Conservation (phyloP, 2,329 filamentous ascomycete genomes). For the Cercospora zeae-maydis region DNA sequence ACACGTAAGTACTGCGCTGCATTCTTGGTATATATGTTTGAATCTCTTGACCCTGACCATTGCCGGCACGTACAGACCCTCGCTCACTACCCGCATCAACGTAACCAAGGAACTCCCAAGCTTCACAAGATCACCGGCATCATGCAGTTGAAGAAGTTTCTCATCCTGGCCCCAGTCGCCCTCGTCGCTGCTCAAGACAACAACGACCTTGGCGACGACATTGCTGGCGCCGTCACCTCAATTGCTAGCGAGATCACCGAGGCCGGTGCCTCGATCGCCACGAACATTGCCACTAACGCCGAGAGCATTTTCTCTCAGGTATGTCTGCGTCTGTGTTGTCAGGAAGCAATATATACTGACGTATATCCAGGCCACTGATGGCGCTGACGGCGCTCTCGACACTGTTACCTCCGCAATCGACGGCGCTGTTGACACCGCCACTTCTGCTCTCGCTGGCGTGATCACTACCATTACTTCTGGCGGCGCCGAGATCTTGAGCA, state of each 20-base stretch:
- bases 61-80: neutral
- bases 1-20: neutral
- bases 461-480: conserved; percentile 17
- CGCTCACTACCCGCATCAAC: neutral
- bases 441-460: conserved; percentile 14
- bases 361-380: conserved; percentile 15
- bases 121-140: conserved; percentile 4
- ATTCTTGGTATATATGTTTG: neutral
- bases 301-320: conserved; percentile 8
- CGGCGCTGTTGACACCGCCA: conserved; percentile 4
- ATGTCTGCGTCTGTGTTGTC: neutral
- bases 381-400: conserved; percentile 5
- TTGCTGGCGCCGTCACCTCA: conserved; percentile 19
- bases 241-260: conserved; percentile 12
- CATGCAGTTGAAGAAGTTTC: conserved; percentile 26
- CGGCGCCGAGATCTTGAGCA: conserved; percentile 20
- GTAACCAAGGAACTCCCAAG: conserved; percentile 2
- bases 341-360: neutral
- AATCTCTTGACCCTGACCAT: neutral
- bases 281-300: conserved; percentile 15
- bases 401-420: conserved; percentile 13
- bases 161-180: conserved; percentile 23
- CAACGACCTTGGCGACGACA: conserved; percentile 14
- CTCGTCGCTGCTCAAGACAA: conserved; percentile 24
- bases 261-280: conserved; percentile 4